Conservation (phyloP, 179 eudicot genomes). For the Gypsophila paniculata region DNA sequence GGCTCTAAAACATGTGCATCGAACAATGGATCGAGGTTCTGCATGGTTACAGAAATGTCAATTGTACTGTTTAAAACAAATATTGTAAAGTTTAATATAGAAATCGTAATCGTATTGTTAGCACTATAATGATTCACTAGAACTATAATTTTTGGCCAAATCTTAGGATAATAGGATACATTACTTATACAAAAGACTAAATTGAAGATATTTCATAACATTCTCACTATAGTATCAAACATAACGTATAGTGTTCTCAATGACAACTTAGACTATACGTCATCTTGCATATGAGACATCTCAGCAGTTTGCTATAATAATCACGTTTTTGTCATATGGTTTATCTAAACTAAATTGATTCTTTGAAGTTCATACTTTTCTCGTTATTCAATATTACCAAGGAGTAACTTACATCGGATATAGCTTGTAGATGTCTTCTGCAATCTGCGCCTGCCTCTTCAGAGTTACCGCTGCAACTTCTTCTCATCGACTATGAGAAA, state of each 20-base stretch:
- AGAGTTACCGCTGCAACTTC: conserved; percentile 13
- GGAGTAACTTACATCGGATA: conserved; percentile 21
- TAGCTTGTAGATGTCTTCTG: conserved; percentile 13
- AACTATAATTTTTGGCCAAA: not conserved
- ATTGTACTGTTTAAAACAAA: not conserved
- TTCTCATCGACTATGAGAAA: conserved; percentile 15
- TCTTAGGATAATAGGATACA: not conserved
- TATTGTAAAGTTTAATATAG: not conserved
- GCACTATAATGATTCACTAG: not conserved
- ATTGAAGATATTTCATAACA: not conserved
- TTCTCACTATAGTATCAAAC: not conserved
- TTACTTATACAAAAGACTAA: not conserved
- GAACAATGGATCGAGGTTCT: conserved; percentile 25
- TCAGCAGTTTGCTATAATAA: not conserved
- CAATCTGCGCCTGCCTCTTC: conserved; percentile 12
- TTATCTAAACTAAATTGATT: not conserved
- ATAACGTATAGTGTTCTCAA: not conserved
- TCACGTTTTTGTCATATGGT: not conserved
- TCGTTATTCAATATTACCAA: not conserved
- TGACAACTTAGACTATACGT: not conserved
- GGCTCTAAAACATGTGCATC: conserved; percentile 21
- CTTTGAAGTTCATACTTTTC: not conserved
- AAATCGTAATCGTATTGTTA: not conserved
- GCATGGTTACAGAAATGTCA: conserved; percentile 8
- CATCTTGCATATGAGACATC: not conserved